phyloP scores from a whole-genome alignment of 2,329 filamentous ascomycete species.

The Didymella lethalis region DNA sequence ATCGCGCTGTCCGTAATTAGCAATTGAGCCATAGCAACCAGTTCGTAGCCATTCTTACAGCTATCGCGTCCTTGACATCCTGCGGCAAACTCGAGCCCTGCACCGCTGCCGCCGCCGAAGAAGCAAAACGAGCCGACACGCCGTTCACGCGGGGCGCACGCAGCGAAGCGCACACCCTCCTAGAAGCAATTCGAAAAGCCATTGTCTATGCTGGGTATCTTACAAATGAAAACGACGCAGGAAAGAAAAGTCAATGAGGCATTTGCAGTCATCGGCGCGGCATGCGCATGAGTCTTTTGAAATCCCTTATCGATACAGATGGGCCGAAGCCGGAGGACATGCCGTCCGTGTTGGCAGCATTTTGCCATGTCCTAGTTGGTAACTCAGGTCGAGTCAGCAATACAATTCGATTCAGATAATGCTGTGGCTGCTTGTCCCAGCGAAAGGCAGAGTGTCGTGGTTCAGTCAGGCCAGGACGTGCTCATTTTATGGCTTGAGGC shows the following conservation, averaged over 20 bases:
- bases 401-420: background rate
- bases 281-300: conserved; percentile 29
- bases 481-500: too few relatives aligned
- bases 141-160: conserved; percentile 36
- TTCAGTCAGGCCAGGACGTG: too few relatives aligned
- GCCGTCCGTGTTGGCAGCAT: background rate
- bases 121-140: conserved; percentile 48
- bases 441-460: too few relatives aligned
- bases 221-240: conserved; percentile 18
- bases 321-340: conserved; percentile 34
- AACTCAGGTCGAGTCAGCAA: background rate
- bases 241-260: conserved; percentile 15
- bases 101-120: conserved; percentile 49
- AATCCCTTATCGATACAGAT: conserved; percentile 22
- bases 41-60: conserved; percentile 27
- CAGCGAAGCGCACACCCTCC: conserved; percentile 36
- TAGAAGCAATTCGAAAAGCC: conserved; percentile 44
- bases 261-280: conserved; percentile 24
- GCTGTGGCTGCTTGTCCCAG: too few relatives aligned
- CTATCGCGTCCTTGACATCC: conserved; percentile 53
- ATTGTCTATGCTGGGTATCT: conserved; percentile 29
- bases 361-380: background rate
- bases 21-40: background rate
- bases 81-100: conserved; percentile 53
- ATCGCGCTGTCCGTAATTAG: conserved; percentile 41